A percentile compares a stretch with the other conserved stretches of the same genome.
phyloP scores from a whole-genome alignment of 2,329 filamentous ascomycete species.

The Fusarium chlamydosporum region DNA sequence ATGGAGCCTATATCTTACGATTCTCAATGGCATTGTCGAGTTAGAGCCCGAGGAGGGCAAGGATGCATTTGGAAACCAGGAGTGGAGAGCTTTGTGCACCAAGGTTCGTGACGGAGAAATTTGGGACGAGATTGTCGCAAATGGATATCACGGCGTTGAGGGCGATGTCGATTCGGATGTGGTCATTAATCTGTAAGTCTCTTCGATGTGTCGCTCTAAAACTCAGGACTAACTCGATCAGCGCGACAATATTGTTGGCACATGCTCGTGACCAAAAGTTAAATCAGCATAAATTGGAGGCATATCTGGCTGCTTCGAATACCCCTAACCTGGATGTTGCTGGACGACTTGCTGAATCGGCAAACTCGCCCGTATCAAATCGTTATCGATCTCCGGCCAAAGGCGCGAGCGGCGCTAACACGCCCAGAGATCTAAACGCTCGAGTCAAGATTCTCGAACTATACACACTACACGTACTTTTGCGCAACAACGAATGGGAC shows the following conservation, averaged over 20 bases:
- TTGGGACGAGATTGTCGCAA: conserved; percentile 93
- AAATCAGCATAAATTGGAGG: conserved; percentile 90
- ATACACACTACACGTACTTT: conserved; percentile 94
- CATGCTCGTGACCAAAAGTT: conserved; percentile 86
- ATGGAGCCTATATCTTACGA: conserved; percentile 96
- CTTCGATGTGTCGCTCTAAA: conserved; percentile 18
- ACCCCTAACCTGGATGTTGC: conserved; percentile 80
- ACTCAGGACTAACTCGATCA: conserved; percentile 57
- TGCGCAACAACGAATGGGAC: conserved; percentile 95
- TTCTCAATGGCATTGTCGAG: conserved; percentile 91
- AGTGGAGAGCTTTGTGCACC: conserved; percentile 84
- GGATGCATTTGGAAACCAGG: conserved; percentile 84
- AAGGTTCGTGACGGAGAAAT: conserved; percentile 90
- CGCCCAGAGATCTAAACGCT: conserved; percentile 85
- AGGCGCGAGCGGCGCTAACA: conserved; percentile 77
- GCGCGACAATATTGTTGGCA: conserved; percentile 89
- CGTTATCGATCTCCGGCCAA: conserved; percentile 63
- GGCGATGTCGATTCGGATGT: conserved; percentile 95
- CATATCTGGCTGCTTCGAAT: conserved; percentile 84
- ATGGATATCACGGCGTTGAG: conserved; percentile 89
- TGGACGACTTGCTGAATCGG: conserved; percentile 69
- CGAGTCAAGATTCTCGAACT: conserved; percentile 94
- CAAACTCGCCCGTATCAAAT: conserved; percentile 50
- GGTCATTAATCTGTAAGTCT: conserved; percentile 83
- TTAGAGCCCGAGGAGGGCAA: conserved; percentile 92